A percentile compares a stretch with the other conserved stretches of the same genome.
Conservation (phyloP, 2,329 filamentous ascomycete genomes). For the Phialocephala sp. region DNA sequence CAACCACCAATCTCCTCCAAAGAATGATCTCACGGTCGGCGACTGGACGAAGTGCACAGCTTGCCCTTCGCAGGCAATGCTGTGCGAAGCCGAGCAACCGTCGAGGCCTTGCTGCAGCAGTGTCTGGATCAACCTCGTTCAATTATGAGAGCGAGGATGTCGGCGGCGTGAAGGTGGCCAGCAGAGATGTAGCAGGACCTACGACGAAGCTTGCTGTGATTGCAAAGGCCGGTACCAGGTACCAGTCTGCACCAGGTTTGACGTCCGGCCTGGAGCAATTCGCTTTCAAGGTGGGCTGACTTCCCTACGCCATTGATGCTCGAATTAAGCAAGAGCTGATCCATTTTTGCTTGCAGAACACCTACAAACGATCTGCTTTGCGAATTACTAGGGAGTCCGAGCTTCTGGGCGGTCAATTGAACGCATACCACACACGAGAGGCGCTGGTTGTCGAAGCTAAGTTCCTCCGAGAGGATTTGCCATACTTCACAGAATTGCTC, state of each 20-base stretch:
- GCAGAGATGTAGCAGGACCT: conserved; percentile 85
- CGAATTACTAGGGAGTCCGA: conserved; percentile 95
- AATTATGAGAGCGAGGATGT: conserved; percentile 88
- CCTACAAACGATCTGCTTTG: conserved; percentile 83
- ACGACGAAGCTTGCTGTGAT: conserved; percentile 92
- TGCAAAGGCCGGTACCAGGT: conserved; percentile 92
- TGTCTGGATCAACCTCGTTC: conserved; percentile 74
- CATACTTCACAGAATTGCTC: conserved; percentile 96
- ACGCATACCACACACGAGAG: conserved; percentile 88
- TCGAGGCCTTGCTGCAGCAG: conserved; percentile 67
- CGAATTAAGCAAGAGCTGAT: conserved; percentile 17
- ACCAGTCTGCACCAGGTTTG: conserved; percentile 87
- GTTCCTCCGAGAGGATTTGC: conserved; percentile 94
- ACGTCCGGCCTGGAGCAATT: conserved; percentile 91
- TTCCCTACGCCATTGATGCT: conserved; percentile 1
- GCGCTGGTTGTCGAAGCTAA: conserved; percentile 90
- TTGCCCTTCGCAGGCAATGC: conserved; percentile 64
- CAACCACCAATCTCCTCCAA: conserved; percentile 49
- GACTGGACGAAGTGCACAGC: conserved; percentile 67
- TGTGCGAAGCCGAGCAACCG: conserved; percentile 60
- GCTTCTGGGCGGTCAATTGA: conserved; percentile 90
- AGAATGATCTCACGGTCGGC: conserved; percentile 73
- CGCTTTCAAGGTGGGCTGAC: conserved; percentile 84
- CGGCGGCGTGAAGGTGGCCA: conserved; percentile 89
- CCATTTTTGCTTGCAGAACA: conserved; percentile 64